Evolutionary conservation across 2,329 filamentous ascomycete genomes (phyloP).

Genomic region (Mollisia scopiformis): DNA sequence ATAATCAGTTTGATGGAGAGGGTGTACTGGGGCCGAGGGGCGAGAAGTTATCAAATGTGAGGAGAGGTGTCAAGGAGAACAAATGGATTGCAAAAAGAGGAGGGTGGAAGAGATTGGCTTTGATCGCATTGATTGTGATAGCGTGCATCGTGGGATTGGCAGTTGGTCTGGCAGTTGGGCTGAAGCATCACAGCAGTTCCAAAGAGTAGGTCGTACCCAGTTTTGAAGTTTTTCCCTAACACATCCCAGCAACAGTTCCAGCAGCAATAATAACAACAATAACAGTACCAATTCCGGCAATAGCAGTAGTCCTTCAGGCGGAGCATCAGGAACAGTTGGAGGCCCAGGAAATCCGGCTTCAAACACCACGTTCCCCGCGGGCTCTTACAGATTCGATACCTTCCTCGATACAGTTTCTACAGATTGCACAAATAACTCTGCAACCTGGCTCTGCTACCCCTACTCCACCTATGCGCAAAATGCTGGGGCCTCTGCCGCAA

Average conservation of each 20-base stretch:
- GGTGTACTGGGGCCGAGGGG: constrained; percentile 11
- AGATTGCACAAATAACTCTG: constrained; percentile 59
- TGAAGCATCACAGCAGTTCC: constrained; percentile 27
- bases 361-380: constrained; percentile 55
- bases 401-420: constrained; percentile 56
- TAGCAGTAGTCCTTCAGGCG: constrained; percentile 9
- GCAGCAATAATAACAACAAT: constrained; percentile 7
- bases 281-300: constrained; percentile 6
- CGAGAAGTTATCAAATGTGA: constrained; percentile 28
- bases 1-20: constrained; percentile 19
- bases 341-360: constrained; percentile 20
- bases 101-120: constrained; percentile 36
- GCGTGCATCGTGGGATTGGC: constrained; percentile 34
- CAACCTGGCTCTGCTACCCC: constrained; percentile 66
- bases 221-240: too few relatives aligned
- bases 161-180: constrained; percentile 37
- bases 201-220: too few relatives aligned
- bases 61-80: constrained; percentile 24
- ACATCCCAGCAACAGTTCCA: too few relatives aligned
- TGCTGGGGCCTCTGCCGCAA: constrained; percentile 45
- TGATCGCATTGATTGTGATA: constrained; percentile 29
- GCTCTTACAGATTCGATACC: constrained; percentile 63
- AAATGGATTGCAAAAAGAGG: constrained; percentile 36
- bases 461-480: constrained; percentile 51
- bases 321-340: constrained; percentile 19